phyloP scores from a whole-genome alignment of 352 stramenopile genomes.

The Proteromonas lacertae region DNA sequence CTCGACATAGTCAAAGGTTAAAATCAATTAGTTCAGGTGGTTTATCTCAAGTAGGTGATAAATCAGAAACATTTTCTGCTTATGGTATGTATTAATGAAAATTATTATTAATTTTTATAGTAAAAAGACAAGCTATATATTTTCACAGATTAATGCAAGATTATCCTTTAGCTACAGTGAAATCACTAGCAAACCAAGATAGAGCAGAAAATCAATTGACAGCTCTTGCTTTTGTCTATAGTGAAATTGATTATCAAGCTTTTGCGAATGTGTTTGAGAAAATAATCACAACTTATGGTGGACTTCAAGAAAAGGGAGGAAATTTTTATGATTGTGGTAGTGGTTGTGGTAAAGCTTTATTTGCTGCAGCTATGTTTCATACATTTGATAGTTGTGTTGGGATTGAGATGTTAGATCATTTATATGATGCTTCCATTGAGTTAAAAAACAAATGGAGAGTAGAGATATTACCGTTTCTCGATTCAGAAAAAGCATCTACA shows the following conservation, averaged over 20 bases:
- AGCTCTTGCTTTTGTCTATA: slow-evolving; percentile 7
- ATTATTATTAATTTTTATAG: too few species aligned
- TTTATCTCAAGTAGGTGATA: too few species aligned
- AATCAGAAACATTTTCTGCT: too few species aligned
- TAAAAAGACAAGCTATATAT: too few species aligned
- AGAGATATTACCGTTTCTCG: too few species aligned
- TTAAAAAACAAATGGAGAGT: too few species aligned
- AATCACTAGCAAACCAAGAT: slow-evolving; percentile 1
- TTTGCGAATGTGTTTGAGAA: slow-evolving; percentile 5
- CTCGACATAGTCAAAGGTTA: too few species aligned
- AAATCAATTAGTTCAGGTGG: too few species aligned
- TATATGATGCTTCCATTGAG: slow-evolving; percentile 6
- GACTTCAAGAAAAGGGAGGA: slow-evolving; percentile 1
- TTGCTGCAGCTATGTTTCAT: slow-evolving; percentile 13
- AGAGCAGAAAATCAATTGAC: neutral
- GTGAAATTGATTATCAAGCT: slow-evolving; percentile 12
- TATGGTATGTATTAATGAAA: too few species aligned
- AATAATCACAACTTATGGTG: neutral
- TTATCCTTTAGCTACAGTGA: too few species aligned
- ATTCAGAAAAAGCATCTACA: too few species aligned
- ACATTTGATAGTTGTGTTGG: slow-evolving; percentile 15
- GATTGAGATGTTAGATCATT: slow-evolving; percentile 13
- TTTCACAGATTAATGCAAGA: too few species aligned
- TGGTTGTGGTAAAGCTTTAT: slow-evolving; percentile 14
- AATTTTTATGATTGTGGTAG: slow-evolving; percentile 20